Evolutionary conservation across 1,139 yeast genomes (phyloP).

Genomic region (Blastobotrys illinoisensis): DNA sequence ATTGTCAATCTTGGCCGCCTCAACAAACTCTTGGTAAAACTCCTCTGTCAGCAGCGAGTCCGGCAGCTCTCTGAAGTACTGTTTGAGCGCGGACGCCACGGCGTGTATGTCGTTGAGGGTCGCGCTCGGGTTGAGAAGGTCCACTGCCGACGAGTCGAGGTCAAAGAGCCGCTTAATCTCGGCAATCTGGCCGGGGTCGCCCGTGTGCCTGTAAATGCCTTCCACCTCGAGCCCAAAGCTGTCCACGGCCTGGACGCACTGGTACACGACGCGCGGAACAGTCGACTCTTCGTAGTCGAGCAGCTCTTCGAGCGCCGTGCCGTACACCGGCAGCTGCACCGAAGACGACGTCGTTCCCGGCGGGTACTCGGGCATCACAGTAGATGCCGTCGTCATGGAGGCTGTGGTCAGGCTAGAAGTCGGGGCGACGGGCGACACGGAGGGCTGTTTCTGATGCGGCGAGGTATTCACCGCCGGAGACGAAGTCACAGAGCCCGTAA

Average conservation of each 20-base stretch:
- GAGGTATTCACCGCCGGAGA: not conserved
- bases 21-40: conserved; percentile 70
- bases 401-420: conserved; percentile 8
- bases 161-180: conserved; percentile 71
- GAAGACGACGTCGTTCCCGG: conserved; percentile 23
- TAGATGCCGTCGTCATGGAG: conserved; percentile 5
- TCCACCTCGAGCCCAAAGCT: conserved; percentile 76
- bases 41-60: conserved; percentile 68
- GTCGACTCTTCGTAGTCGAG: conserved; percentile 81
- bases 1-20: conserved; percentile 67
- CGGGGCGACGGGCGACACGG: conserved; percentile 5
- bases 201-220: conserved; percentile 84
- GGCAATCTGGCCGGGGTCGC: conserved; percentile 69
- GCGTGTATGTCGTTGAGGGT: conserved; percentile 44
- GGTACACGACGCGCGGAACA: conserved; percentile 86
- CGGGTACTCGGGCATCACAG: conserved; percentile 15
- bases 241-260: conserved; percentile 83
- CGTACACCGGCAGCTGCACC: conserved; percentile 49
- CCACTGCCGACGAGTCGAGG: conserved; percentile 64
- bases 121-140: conserved; percentile 47
- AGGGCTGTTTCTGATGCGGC: not conserved
- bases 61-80: conserved; percentile 75
- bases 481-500: not conserved
- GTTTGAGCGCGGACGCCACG: conserved; percentile 69
- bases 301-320: conserved; percentile 68